Evolutionary conservation across 2,329 filamentous ascomycete species (phyloP).

Genomic region (Sporothrix dimorphospora): DNA sequence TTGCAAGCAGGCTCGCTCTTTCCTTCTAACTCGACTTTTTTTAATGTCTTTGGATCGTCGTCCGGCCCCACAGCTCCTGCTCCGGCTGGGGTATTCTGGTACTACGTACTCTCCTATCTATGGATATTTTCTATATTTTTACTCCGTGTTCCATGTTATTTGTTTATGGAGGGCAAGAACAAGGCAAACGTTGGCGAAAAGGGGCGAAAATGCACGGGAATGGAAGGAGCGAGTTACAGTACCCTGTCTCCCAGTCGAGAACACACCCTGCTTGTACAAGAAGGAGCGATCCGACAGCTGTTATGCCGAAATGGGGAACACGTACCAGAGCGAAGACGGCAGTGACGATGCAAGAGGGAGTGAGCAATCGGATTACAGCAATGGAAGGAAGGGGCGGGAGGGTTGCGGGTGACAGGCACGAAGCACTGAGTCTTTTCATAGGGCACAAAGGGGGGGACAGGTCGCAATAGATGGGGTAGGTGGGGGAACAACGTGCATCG

Average conservation of each 20-base stretch:
- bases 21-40: neutral
- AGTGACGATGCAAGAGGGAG: neutral
- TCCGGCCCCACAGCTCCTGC: slow-evolving; percentile 11
- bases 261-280: neutral
- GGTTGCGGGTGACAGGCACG: neutral
- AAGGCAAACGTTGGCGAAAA: neutral
- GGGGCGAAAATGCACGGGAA: neutral
- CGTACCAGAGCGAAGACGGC: neutral
- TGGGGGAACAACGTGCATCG: slow-evolving; percentile 3
- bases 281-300: neutral
- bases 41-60: neutral
- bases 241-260: neutral
- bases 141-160: too few relatives aligned
- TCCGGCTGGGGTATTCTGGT: neutral
- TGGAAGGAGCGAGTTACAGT: neutral
- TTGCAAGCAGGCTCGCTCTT: neutral
- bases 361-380: neutral
- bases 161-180: neutral
- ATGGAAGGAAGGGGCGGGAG: neutral
- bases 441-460: neutral
- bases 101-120: neutral
- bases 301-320: neutral
- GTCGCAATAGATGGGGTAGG: slow-evolving; percentile 1
- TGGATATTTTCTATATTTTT: neutral
- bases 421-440: slow-evolving; percentile 2